Conservation (phyloP, 148 eudicot species). For the Heliosperma pusillum region DNA sequence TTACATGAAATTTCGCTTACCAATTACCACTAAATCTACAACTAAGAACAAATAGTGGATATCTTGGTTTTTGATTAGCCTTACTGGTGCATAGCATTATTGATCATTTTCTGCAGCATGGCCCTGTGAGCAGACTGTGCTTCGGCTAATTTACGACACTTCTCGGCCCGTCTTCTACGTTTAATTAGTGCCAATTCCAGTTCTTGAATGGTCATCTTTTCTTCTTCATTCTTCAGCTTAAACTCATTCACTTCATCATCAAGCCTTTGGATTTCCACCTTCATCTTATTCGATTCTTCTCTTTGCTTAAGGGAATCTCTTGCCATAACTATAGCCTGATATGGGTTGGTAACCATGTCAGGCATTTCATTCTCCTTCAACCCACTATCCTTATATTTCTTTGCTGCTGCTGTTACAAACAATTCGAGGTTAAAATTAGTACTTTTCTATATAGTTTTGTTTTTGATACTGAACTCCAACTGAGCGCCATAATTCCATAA, state of each 20-base stretch:
- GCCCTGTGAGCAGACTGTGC: constrained; percentile 72
- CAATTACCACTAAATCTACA: too few species aligned
- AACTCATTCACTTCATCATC: constrained; percentile 62
- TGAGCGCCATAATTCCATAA: too few species aligned
- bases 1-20: too few species aligned
- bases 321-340: constrained; percentile 84
- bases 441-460: not conserved
- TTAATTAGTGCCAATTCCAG: constrained; percentile 68
- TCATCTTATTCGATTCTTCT: constrained; percentile 70
- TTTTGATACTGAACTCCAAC: not conserved
- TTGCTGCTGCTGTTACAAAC: constrained; percentile 42
- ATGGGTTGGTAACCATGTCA: constrained; percentile 57
- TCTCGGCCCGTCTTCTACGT: constrained; percentile 68
- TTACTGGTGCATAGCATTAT: constrained; percentile 99
- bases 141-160: constrained; percentile 79
- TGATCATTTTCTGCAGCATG: constrained; percentile 92
- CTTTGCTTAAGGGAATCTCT: constrained; percentile 82
- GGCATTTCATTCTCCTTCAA: constrained; percentile 69
- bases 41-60: too few species aligned
- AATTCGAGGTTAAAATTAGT: not conserved
- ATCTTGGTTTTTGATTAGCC: not conserved
- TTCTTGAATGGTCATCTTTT: constrained; percentile 68
- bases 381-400: constrained; percentile 40
- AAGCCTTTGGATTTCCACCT: constrained; percentile 64
- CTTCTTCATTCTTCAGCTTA: constrained; percentile 72